Base-by-base conservation (phyloP, 208 protist species). In the Leishmania braziliensis region DNA sequence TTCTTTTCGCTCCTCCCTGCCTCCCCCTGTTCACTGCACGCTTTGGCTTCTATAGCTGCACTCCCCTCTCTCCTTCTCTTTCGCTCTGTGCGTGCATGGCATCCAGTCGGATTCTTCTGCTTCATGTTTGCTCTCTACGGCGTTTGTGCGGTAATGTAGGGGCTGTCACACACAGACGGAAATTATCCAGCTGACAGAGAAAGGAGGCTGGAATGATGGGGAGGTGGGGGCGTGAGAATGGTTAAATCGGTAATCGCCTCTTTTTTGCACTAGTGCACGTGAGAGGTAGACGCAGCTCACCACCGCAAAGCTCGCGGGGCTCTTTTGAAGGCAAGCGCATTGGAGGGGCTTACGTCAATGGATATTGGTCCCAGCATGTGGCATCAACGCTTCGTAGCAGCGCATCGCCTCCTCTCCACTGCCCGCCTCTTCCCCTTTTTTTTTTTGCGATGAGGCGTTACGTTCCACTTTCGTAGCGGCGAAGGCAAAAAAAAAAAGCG, bases 401-500 rank as follows among this genome's bases (percentile, higher is more conserved):
- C 46, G 14, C 76, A 12, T 16, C 18, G 26, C 10, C n/a, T n/a
- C 26, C 65, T 48, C 74, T 80, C 39, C 80, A 46, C 43, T 46
- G 43, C 43, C 43, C 43, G 4, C 43, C 43, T 46, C 43, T 46
- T 46, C 43, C 43, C 43, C 43, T 65, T 65, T 80, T 62, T 36
- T 65, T 65, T 80, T 62, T 36, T 80, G 60, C 46, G 71, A 75
- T 70, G 29, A 62, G 0, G 51, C 58, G 43, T 72, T 56, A 14
- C 73, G 53, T n/a, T 72, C 73, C 5, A 54, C 50, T 75, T 23
- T 36, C 16, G 46, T 51, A 9, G 43, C 10, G 0, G 6, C 20
- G 0, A 54, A 73, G 0, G 14, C 26, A 9, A 51, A 73, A 39
- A 54, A 36, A 73, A 51, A 73, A 73, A 73, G 26, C 26, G 58